A percentile compares a stretch with the other conserved stretches of the same genome.
phyloP scores from a whole-genome alignment of 371 early-diverging fungal genomes.

The Mucor irregularis region DNA sequence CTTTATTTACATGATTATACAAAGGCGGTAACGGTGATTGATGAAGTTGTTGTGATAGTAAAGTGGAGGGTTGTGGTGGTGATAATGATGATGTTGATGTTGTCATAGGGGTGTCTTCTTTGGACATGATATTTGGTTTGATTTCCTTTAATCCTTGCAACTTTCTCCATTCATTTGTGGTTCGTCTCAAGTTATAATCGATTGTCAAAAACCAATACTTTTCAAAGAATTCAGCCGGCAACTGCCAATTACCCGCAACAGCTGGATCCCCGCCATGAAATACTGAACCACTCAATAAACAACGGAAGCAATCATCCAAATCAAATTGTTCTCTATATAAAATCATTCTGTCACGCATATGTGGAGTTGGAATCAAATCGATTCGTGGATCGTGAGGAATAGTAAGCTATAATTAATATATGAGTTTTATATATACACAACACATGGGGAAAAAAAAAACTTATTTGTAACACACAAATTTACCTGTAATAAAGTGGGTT shows the following conservation, averaged over 20 bases:
- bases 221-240: slow-evolving; percentile 57
- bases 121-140: not conserved
- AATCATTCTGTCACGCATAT: slow-evolving; percentile 64
- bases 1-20: too few species aligned
- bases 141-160: slow-evolving; percentile 32
- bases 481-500: slow-evolving; percentile 41
- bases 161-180: slow-evolving; percentile 33
- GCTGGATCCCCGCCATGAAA: slow-evolving; percentile 62
- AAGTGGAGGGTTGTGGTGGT: not conserved
- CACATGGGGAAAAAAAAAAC: not conserved
- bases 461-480: slow-evolving; percentile 1
- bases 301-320: slow-evolving; percentile 56
- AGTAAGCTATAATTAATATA: slow-evolving; percentile 29
- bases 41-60: not conserved
- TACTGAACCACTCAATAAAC: slow-evolving; percentile 49
- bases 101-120: not conserved
- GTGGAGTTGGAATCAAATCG: slow-evolving; percentile 59
- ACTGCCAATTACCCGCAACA: slow-evolving; percentile 56
- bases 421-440: not conserved
- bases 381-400: slow-evolving; percentile 65
- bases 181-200: slow-evolving; percentile 38
- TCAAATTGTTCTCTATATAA: slow-evolving; percentile 56
- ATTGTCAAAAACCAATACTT: slow-evolving; percentile 57
- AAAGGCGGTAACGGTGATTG: too few species aligned
- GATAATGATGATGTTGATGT: not conserved